Evolutionary conservation across 495 filamentous ascomycete species (phyloP), one percentile per base, ranked within the genome.

Genomic region (Elasticomyces elasticus): DNA sequence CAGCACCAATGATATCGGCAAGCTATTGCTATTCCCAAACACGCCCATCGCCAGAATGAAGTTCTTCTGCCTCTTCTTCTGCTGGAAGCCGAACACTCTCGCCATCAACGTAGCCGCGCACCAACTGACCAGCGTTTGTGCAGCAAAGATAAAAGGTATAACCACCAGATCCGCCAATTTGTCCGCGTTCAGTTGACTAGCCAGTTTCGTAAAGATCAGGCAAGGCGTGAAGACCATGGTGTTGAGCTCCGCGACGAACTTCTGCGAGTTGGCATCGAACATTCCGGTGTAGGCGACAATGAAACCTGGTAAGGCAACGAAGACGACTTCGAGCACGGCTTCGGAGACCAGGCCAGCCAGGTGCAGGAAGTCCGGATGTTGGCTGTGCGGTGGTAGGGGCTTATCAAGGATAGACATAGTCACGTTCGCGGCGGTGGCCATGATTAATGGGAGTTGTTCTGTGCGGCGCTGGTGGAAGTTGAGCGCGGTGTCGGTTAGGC

Each of bases 31-130:
- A 66, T 98, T 98, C 54, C 91, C 92, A 66, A 98, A 98, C 33
- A 98, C 92, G 45, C 83, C 88, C 92, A 97, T 98, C 35, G 92
- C 92, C 47, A 88, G 83, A 42, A 98, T 86, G 64, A 96, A 98
- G 67, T 97, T 97, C 41, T 82, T 77, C 38, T 86, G 83, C 52
- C 89, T 77, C 63, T 80, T 78, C 41, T 55, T 45, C 31, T 46
- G 22, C 17, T 42, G 41, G 70, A 98, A 88, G 2, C 86, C 74
- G 62, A 85, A 94, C 49, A 80, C 73, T 71, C 77, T 83, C 12
- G 86, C 76, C 26, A 97, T 76, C 3, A 72, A 57, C 9, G 79
- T 70, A 1, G 91, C 80, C 57, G 88, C 86, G 4, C 78, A 30
- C 67, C 88, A 97, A 13, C 89, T 95, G 24, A 97, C 81, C 1